Conservation (phyloP, 192 early-diverging fungal genomes). For the Coemansia sp. region DNA sequence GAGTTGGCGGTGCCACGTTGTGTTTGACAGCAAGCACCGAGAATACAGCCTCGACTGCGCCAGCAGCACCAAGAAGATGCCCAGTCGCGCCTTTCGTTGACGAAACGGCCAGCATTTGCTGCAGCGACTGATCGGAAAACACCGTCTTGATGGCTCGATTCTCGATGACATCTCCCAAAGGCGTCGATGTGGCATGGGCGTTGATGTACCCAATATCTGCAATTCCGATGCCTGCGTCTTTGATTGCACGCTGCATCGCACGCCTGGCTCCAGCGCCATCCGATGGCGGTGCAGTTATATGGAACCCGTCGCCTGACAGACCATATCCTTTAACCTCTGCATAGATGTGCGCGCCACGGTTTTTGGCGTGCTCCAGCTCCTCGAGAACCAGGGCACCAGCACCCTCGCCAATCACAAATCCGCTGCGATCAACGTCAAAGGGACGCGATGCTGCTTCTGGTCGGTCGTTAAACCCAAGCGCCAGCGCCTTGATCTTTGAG, state of each 20-base stretch:
- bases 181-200: constrained; percentile 91
- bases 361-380: constrained; percentile 82
- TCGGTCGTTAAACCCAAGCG: constrained; percentile 74
- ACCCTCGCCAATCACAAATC: constrained; percentile 96
- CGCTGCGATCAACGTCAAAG: constrained; percentile 82
- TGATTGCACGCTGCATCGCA: constrained; percentile 83
- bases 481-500: constrained; percentile 75
- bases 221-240: constrained; percentile 58
- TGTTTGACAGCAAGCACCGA: constrained; percentile 72
- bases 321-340: constrained; percentile 90
- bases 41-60: constrained; percentile 91
- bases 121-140: constrained; percentile 55
- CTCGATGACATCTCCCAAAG: constrained; percentile 82
- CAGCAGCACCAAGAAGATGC: constrained; percentile 94
- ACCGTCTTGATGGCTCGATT: constrained; percentile 79
- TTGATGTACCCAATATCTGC: constrained; percentile 84
- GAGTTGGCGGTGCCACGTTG: constrained; percentile 77
- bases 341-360: constrained; percentile 86
- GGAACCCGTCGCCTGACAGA: constrained; percentile 85
- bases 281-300: constrained; percentile 90
- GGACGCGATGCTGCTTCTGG: constrained; percentile 85
- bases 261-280: constrained; percentile 83
- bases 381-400: constrained; percentile 87
- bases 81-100: constrained; percentile 92
- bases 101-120: constrained; percentile 66